Conservation (phyloP, 2,329 filamentous ascomycete genomes). For the Magnaporthales sp. region DNA sequence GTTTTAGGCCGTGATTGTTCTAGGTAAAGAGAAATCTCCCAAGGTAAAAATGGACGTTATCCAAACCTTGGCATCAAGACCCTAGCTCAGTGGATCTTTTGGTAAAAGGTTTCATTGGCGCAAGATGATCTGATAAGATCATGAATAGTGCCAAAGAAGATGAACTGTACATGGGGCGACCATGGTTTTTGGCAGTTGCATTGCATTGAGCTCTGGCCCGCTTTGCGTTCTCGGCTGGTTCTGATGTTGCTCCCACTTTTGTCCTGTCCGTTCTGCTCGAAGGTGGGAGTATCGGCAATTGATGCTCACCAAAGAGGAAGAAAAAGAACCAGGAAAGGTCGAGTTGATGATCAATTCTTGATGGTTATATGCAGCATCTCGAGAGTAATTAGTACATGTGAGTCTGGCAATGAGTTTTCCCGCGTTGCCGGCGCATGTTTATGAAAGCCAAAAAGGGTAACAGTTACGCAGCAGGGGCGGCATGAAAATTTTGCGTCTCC, state of each 20-base stretch:
- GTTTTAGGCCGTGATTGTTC: neutral
- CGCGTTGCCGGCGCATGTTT: too few relatives aligned
- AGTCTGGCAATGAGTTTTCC: too few relatives aligned
- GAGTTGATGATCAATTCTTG: too few relatives aligned
- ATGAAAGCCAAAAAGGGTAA: neutral
- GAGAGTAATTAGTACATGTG: neutral
- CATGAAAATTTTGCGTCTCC: neutral
- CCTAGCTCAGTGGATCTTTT: neutral
- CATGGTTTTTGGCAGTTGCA: neutral
- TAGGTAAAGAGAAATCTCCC: too few relatives aligned
- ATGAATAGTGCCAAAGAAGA: neutral
- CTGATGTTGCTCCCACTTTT: neutral
- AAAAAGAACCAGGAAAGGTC: neutral
- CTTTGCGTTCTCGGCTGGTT: neutral
- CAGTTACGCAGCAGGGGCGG: too few relatives aligned
- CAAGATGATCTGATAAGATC: conserved; percentile 18
- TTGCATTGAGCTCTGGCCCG: neutral
- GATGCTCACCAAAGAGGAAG: neutral
- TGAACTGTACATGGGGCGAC: neutral
- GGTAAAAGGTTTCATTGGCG: conserved; percentile 9
- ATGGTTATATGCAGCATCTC: too few relatives aligned
- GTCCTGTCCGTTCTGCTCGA: neutral
- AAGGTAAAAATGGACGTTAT: neutral
- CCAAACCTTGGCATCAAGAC: neutral
- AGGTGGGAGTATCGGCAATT: neutral